Base-by-base conservation (phyloP, 2,329 filamentous ascomycete genomes). In the Stemphylium beticola region DNA sequence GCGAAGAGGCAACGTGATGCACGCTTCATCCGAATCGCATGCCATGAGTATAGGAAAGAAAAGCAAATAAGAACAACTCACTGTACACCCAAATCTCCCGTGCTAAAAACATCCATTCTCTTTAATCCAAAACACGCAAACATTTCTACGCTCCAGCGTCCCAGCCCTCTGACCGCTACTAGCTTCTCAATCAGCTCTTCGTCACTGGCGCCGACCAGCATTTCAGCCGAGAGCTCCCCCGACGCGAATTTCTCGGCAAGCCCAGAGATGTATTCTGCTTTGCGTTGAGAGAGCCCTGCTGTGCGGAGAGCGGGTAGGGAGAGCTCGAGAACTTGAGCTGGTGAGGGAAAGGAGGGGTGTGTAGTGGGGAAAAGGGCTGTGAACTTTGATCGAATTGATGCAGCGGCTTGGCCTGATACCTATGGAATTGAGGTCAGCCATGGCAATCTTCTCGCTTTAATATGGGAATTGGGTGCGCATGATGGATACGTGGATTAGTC, bases 91-190 rank as follows among this genome's bases (percentile, higher is more conserved):
- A 99, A 77, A 77, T 99, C 93, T 0, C 95, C 93, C 1, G 91
- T 88, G 18, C 89, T 92, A 73, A 98, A 96, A 18, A 99, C 91
- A 77, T 99, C 93, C 82, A 92, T 89, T 11, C 93, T 83, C 82
- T 97, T 98, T 36, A 99, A 80, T n/a, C 86, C 90, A 76, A 99
- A 98, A 76, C 90, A 92, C 44, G 93, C 91, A 80, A 99, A 99
- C 95, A 99, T 71, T 44, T 71, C 93, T 12, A 96, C 92, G 42
- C 88, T 93, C 95, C 95, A 98, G 49, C 83, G 83, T 0, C 95
- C 95, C 44, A 98, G 78, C 0, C 95, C 95, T 9, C 93, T 83
- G 4, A 99, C 92, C 1, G 92, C 90, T 42, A 90, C 91, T 42
- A 99, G 81, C 73, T 85, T 88, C 74, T 90, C 85, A 60, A 97